Percentiles rank a stretch among this genome's conserved stretches.
Conservation (phyloP, 2,329 filamentous ascomycete genomes). For the Alternaria conjuncta region DNA sequence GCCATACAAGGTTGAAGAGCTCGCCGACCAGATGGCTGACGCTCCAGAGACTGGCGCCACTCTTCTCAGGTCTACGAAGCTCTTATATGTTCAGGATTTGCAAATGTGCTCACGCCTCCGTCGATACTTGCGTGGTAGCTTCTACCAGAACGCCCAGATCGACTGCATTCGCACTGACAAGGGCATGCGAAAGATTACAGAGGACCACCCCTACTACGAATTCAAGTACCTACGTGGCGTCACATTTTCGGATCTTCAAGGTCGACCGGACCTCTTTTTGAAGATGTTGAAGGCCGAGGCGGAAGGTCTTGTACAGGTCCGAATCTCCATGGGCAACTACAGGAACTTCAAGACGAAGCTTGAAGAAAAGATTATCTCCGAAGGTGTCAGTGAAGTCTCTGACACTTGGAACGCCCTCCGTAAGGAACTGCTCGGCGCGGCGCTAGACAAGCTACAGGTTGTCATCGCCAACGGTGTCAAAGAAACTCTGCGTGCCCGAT, state of each 20-base stretch:
- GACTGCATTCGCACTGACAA: conserved; percentile 93
- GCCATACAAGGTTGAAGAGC: conserved; percentile 77
- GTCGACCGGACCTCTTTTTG: conserved; percentile 85
- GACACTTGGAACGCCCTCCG: conserved; percentile 94
- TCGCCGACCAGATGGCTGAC: conserved; percentile 74
- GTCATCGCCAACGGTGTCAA: conserved; percentile 92
- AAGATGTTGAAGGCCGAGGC: conserved; percentile 98
- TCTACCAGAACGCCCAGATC: conserved; percentile 82
- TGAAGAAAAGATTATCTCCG: conserved; percentile 84
- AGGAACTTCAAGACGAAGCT: conserved; percentile 78
- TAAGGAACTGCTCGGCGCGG: conserved; percentile 80
- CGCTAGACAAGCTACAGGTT: conserved; percentile 80
- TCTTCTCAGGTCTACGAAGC: conserved; percentile 79
- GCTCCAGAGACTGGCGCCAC: conserved; percentile 68
- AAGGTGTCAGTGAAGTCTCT: conserved; percentile 93
- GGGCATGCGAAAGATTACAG: conserved; percentile 89
- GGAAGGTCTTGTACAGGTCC: conserved; percentile 88
- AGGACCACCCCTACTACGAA: conserved; percentile 95
- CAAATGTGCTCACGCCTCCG: conserved; percentile 87
- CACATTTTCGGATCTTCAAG: conserved; percentile 79
- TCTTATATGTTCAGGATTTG: conserved; percentile 91
- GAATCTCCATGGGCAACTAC: conserved; percentile 76
- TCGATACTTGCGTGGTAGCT: conserved; percentile 81
- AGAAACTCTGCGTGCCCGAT: conserved; percentile 90
- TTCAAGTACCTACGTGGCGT: conserved; percentile 96